Conservation (phyloP, 768 basidiomycete genomes). For the Tephrocybe rancida region DNA sequence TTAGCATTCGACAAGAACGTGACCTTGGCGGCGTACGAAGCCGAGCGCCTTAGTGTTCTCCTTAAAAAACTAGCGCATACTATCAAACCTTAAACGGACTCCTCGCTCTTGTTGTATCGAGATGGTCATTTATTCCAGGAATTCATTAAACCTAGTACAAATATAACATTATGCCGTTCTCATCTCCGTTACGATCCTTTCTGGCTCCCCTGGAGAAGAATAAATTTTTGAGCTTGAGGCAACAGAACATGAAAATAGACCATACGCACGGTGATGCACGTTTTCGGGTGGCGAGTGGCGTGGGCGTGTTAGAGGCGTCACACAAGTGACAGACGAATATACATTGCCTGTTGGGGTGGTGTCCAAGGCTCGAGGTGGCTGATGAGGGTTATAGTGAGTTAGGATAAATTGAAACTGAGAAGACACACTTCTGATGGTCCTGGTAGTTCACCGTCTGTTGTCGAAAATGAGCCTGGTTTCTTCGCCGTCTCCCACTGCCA, state of each 20-base stretch:
- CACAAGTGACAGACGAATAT: constrained; percentile 2
- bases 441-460: neutral
- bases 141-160: too few species aligned
- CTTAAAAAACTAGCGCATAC: constrained; percentile 53
- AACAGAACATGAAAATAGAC: too few species aligned
- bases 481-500: constrained; percentile 33
- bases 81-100: constrained; percentile 29
- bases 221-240: too few species aligned
- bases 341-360: neutral
- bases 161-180: too few species aligned
- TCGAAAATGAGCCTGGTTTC: neutral
- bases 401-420: neutral
- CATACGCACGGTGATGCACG: too few species aligned
- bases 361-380: constrained; percentile 7
- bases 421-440: constrained; percentile 5
- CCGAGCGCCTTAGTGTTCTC: constrained; percentile 52
- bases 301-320: neutral
- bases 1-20: constrained; percentile 68
- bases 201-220: too few species aligned
- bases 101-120: neutral
- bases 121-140: too few species aligned
- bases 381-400: neutral
- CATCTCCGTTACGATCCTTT: too few species aligned
- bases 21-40: constrained; percentile 63
- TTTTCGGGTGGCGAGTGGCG: too few species aligned